Evolutionary conservation across 2,329 filamentous ascomycete genomes (phyloP).

Genomic region (Trichoderma afroharzianum): DNA sequence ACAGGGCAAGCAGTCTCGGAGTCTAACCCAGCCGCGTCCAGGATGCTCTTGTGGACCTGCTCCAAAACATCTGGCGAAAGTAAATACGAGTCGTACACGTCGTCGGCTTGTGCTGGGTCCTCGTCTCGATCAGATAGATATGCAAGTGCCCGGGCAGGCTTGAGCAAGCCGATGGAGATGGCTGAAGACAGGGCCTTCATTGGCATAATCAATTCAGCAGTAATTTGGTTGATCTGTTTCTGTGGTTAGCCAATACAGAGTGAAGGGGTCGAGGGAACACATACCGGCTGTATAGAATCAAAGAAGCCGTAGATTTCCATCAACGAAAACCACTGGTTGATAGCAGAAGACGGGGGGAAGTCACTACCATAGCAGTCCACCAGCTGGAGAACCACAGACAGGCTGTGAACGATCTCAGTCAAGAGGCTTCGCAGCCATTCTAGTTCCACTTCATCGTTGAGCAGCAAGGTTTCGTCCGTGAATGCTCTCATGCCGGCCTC

Average conservation of each 20-base stretch:
- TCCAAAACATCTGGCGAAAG: slow-evolving; percentile 66
- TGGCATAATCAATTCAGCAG: slow-evolving; percentile 53
- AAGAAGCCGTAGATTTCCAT: slow-evolving; percentile 69
- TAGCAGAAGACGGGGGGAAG: slow-evolving; percentile 55
- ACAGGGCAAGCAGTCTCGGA: slow-evolving; percentile 66
- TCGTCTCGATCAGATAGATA: slow-evolving; percentile 39
- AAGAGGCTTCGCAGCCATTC: slow-evolving; percentile 62
- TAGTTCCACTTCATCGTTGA: slow-evolving; percentile 51
- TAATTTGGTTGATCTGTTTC: slow-evolving; percentile 36
- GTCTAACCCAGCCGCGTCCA: slow-evolving; percentile 53
- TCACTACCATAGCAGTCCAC: slow-evolving; percentile 54
- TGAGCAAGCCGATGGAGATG: slow-evolving; percentile 69
- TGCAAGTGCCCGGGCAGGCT: slow-evolving; percentile 54
- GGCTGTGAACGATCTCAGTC: slow-evolving; percentile 67
- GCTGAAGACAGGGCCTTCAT: slow-evolving; percentile 67
- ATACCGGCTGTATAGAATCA: slow-evolving; percentile 50
- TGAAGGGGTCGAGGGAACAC: slow-evolving; percentile 14
- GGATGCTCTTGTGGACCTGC: slow-evolving; percentile 68
- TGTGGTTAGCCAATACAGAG: slow-evolving; percentile 21
- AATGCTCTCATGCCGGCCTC: slow-evolving; percentile 48
- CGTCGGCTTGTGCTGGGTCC: slow-evolving; percentile 34
- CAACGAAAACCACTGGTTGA: slow-evolving; percentile 71
- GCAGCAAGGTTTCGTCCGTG: slow-evolving; percentile 45
- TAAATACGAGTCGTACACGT: slow-evolving; percentile 56
- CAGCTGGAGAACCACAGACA: slow-evolving; percentile 72